Percentiles rank a stretch among this genome's conserved stretches.
These are phyloP conservation scores for Caloboletus firmus DNA, from an alignment of 1,284 basidiomycete species.

Conservation along the genomic window DNA sequence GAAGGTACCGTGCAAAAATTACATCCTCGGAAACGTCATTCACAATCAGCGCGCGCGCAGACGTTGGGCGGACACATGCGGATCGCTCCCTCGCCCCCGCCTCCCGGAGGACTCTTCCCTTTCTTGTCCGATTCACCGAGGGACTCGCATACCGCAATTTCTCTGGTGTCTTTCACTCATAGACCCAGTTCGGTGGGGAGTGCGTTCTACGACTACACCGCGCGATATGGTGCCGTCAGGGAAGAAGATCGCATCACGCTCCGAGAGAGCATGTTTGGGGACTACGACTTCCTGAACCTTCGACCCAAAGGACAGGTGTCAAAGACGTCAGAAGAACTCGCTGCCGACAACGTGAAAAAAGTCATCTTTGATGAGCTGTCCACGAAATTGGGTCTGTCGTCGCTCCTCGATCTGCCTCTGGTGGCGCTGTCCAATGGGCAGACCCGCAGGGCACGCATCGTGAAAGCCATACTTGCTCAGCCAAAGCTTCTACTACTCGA, in stretches of 20 bases:
- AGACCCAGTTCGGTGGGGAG: slow-evolving; percentile 55
- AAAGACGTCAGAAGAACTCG: slow-evolving; percentile 21
- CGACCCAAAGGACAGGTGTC: slow-evolving; percentile 23
- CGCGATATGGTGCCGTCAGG: slow-evolving; percentile 82
- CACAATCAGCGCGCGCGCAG: slow-evolving; percentile 35
- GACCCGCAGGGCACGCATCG: slow-evolving; percentile 82
- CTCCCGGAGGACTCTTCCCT: slow-evolving; percentile 71
- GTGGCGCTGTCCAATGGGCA: slow-evolving; percentile 91
- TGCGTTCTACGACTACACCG: slow-evolving; percentile 90
- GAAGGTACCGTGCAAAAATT: slow-evolving; percentile 45
- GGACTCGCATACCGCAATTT: slow-evolving; percentile 53
- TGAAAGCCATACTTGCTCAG: slow-evolving; percentile 69
- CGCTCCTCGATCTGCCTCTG: slow-evolving; percentile 76
- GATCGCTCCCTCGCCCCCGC: slow-evolving; percentile 58
- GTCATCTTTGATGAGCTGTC: slow-evolving; percentile 52
- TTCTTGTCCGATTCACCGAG: slow-evolving; percentile 46
- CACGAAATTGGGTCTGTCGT: slow-evolving; percentile 52
- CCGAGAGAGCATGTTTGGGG: slow-evolving; percentile 66
- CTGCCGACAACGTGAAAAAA: slow-evolving; percentile 24
- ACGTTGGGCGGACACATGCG: slow-evolving; percentile 69
- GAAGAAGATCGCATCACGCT: slow-evolving; percentile 80
- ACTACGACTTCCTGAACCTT: slow-evolving; percentile 39
- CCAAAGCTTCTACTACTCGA: slow-evolving; percentile 80
- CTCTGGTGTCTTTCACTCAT: slow-evolving; percentile 75
- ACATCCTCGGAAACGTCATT: background rate